Evolutionary conservation across 305 asterid species (phyloP).

Genomic region (Fraxinus latifolia): DNA sequence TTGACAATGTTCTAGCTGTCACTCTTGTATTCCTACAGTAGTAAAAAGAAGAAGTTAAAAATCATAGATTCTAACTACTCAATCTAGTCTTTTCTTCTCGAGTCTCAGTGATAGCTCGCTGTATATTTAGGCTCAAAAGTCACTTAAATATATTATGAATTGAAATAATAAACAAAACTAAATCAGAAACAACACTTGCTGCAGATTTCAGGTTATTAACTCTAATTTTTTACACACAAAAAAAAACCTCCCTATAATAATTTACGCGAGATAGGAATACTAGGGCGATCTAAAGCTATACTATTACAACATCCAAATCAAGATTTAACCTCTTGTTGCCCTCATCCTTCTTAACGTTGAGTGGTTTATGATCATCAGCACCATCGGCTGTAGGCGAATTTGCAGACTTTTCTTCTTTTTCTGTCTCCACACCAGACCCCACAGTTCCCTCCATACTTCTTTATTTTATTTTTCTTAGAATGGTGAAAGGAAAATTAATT

Average conservation of each 20-base stretch:
- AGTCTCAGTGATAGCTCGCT: not conserved
- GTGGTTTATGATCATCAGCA: slow-evolving; percentile 34
- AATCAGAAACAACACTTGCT: not conserved
- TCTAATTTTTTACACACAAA: not conserved
- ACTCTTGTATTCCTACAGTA: slow-evolving; percentile 22
- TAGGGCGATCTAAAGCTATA: not conserved
- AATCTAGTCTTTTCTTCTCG: not conserved
- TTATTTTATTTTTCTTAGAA: not conserved
- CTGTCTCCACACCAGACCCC: slow-evolving; percentile 11
- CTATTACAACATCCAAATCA: not conserved
- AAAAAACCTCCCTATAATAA: not conserved
- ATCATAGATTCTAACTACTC: not conserved
- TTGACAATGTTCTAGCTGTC: slow-evolving; percentile 40
- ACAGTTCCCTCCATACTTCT: slow-evolving; percentile 21
- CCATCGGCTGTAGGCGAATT: not conserved
- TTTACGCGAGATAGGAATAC: not conserved
- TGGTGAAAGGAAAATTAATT: not conserved
- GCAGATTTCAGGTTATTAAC: not conserved
- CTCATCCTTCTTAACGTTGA: not conserved
- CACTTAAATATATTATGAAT: not conserved
- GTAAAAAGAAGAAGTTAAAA: not conserved
- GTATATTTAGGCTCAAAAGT: not conserved
- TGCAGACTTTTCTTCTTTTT: slow-evolving; percentile 14
- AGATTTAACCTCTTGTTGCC: not conserved
- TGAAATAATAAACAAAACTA: not conserved